Base-by-base conservation (phyloP, 164 flowering plant genomes). In the Santalum album region DNA sequence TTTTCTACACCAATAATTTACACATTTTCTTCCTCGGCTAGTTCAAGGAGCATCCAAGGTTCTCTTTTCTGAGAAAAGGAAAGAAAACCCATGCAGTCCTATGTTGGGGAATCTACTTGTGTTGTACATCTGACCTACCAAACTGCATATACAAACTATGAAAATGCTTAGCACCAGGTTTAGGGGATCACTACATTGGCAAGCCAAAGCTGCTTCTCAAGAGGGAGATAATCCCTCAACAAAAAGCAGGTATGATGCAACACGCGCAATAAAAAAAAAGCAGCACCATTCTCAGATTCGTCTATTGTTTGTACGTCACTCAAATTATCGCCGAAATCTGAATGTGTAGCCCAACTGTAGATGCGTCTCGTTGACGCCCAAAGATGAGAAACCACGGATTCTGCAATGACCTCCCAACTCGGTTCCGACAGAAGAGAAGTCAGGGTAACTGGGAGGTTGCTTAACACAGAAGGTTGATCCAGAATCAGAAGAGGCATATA, bases 401-500 rank as follows among this genome's bases (percentile, higher is more conserved):
- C 87, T 19, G 88, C 83, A 47, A 85, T 56, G 3, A 21, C 36
- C 24, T 25, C 69, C 95, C 92, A 94, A 56, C 59, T 54, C 27
- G 75, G 70, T 25, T 76, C 74, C 19, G 77, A 72, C 26, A 92
- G 61, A 57, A 94, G 87, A 47, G 95, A 79, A 12, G 84, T 50
- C 7, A 94, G 80, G 26, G 95, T 83, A 38, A 81, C 76, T 5
- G 99, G 86, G 44, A 94, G 75, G 60, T 89, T 90, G 53, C 71
- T 75, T 69, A 90, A 57, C 45, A 87, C 92, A n/a, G 68, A 51
- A 11, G 18, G 20, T 49, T 46, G 69, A 61, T 87, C 87, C 60
- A 84, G 56, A 34, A 76, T 59, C 51, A 94, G 72, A 54, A 89
- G 64, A 11, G 96, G 88, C 90, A 83, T 83, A 51, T 87, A 92